phyloP scores from a whole-genome alignment of 2,329 filamentous ascomycete species.

The Clonostachys sp. region DNA sequence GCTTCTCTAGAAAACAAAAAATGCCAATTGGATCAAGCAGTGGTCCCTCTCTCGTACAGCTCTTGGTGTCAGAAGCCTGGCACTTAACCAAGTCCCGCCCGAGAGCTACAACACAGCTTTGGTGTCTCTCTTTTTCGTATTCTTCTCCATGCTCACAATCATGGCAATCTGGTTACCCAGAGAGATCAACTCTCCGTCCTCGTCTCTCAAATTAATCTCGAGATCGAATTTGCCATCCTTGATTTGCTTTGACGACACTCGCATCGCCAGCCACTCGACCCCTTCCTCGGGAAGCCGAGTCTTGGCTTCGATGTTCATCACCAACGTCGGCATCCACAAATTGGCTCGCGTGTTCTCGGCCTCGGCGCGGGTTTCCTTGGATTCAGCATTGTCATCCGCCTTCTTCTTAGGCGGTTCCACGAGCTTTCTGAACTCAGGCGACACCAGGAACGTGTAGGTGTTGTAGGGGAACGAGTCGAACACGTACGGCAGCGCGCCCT shows the following conservation, averaged over 20 bases:
- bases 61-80: too few species aligned
- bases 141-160: not conserved
- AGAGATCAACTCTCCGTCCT: slow-evolving; percentile 8
- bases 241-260: slow-evolving; percentile 60
- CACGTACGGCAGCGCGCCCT: slow-evolving; percentile 57
- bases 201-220: slow-evolving; percentile 62
- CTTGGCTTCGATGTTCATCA: slow-evolving; percentile 71
- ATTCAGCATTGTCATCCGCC: slow-evolving; percentile 33
- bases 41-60: too few species aligned
- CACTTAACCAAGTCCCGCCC: too few species aligned
- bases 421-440: too few species aligned
- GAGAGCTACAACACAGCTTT: too few species aligned
- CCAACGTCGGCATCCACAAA: slow-evolving; percentile 69
- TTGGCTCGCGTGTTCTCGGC: slow-evolving; percentile 9
- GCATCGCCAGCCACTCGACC: slow-evolving; percentile 64
- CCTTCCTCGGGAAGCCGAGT: slow-evolving; percentile 61
- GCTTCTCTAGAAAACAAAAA: too few species aligned
- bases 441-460: not conserved
- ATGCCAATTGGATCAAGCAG: too few species aligned
- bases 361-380: slow-evolving; percentile 19
- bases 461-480: slow-evolving; percentile 65
- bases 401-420: too few species aligned
- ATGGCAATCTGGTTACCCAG: slow-evolving; percentile 1
- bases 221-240: slow-evolving; percentile 68
- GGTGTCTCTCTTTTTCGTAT: too few species aligned